Evolutionary conservation across 805 yeast species (phyloP), one percentile per base, ranked within the genome.

Genomic region (Ogataea siamensis): DNA sequence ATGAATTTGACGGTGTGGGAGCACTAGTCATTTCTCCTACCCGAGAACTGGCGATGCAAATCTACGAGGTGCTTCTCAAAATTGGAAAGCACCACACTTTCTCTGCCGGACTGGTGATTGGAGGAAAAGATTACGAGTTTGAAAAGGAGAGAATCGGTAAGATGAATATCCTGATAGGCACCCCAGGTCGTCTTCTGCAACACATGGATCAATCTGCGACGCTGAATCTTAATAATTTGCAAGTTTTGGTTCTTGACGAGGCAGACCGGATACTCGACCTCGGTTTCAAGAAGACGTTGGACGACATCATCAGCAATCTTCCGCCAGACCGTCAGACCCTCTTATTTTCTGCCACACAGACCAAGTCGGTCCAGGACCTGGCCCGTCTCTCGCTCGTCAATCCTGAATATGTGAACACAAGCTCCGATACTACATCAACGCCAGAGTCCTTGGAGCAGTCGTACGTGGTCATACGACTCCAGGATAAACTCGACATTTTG

Each of bases 251-350:
- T 2, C 62, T 88, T 36, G 97, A 88, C 60, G 97, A 88, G 61
- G 96, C 96, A 0, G 97, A 88, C 57, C 69, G 96, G 49, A 86
- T 93, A 53, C 66, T 88, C 51, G 97, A 88, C 62, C 86, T 89
- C 95, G 96, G 96, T 6, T 88, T 88, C 70, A 80, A 80, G 56
- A 77, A 76, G 51, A 83, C 93, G 29, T 63, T 88, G 44, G 96
- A 89, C 57, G 83, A 82, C 20, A 88, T 88, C 37, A 64, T 88
- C 18, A 74, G 76, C 32, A 87, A 83, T 57, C 65, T 88, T 43
- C 94, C 96, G 1, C 77, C 83, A 8, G 71, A 80, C 4, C 74
- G 96, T 57, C 96, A 89, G 57, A 87, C 96, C 0, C 58, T 88
- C 34, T 62, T 88, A 32, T 89, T 85, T 50, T 83, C 94, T 0